Base-by-base conservation (phyloP, 345 rosid genomes). In the Litchi chinensis region DNA sequence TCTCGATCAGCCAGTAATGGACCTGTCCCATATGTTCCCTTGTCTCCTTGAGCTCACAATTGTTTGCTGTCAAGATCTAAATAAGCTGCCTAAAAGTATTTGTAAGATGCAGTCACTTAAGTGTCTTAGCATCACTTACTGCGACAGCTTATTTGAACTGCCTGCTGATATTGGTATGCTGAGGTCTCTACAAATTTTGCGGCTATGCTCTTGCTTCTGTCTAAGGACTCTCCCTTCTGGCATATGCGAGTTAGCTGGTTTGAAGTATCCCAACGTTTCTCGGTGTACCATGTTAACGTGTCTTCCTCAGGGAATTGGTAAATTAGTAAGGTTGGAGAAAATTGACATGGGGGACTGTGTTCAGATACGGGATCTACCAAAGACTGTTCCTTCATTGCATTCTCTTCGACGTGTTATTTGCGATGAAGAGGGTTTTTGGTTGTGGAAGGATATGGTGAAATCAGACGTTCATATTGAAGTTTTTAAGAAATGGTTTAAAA, bases 281-380 rank as follows among this genome's bases (percentile, higher is more conserved):
- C 93, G 90, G 24, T 94, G 99, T 70, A 86, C 91, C n/a, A 90
- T 80, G 73, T 24, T 96, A 82, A 75, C 65, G 46, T 56, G 77
- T 73, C 93, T 96, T 68, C 99, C 98, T 0, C 85, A 88, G 44
- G 80, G 86, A 40, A 89, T 94, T 0, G 93, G 93, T 44, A 84
- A 80, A 32, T 77, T 94, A 74, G 63, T 64, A 26, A 87, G 75
- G 64, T 84, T 96, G 68, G 97, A 91, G 83, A 93, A 93, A 90
- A 90, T 96, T 3, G 97, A 96, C 88, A 90, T 96, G 99, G 91
- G 97, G 78, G 97, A 93, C 71, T 96, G 99, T 64, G 39, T 79
- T 10, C 83, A 65, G 56, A 76, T 89, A 41, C 62, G 72, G 70
- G 32, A 65, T 46, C 83, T 88, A 75, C 95, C 95, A 0, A 66